A percentile compares a stretch with the other conserved stretches of the same genome.
Conservation (phyloP, 1,139 yeast genomes). For the Geotrichum siamense region DNA sequence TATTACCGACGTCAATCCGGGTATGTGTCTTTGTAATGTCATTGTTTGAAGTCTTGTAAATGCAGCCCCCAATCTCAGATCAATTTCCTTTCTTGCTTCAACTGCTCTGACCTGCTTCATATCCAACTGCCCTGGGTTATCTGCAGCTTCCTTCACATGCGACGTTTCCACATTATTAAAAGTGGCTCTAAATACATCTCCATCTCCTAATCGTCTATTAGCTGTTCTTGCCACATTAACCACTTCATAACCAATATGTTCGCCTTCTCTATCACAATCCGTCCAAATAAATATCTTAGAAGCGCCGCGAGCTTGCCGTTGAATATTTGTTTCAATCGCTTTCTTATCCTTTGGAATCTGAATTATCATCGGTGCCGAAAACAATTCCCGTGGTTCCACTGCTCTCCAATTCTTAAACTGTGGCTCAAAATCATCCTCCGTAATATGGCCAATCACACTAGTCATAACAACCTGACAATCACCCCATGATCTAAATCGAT, state of each 20-base stretch:
- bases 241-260: conserved; percentile 86
- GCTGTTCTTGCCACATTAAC: conserved; percentile 55
- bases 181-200: conserved; percentile 58
- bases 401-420: conserved; percentile 53
- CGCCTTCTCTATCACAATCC: conserved; percentile 98
- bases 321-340: conserved; percentile 62
- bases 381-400: conserved; percentile 57
- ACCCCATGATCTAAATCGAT: conserved; percentile 55
- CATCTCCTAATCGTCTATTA: conserved; percentile 44
- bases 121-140: conserved; percentile 56
- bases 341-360: conserved; percentile 36
- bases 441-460: conserved; percentile 81
- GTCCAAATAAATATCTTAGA: conserved; percentile 88
- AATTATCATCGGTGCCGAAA: conserved; percentile 58
- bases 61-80: conserved; percentile 81
- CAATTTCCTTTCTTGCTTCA: conserved; percentile 76
- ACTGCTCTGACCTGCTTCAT: conserved; percentile 76
- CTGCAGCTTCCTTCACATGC: conserved; percentile 73
- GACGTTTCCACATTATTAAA: conserved; percentile 79
- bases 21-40: conserved; percentile 35
- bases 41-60: conserved; percentile 73
- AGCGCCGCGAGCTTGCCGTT: conserved; percentile 53
- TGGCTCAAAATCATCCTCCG: conserved; percentile 56
- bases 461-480: conserved; percentile 82
- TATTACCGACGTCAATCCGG: conserved; percentile 33